Evolutionary conservation across 2,329 filamentous ascomycete genomes (phyloP).

Genomic region (Penicillium sp.): DNA sequence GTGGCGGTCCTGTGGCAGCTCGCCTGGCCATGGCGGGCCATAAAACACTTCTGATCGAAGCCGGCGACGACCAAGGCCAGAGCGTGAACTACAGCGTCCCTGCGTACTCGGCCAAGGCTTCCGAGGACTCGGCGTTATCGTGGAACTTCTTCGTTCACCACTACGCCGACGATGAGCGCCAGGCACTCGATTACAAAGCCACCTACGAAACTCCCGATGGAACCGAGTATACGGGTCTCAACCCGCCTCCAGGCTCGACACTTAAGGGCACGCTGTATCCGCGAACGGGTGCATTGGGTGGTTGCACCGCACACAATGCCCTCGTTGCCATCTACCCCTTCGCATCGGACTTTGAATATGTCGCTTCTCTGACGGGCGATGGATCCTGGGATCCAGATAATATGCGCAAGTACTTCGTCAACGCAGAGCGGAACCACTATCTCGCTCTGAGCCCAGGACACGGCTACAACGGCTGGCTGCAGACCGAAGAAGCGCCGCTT

Average conservation of each 20-base stretch:
- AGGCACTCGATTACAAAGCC: constrained; percentile 37
- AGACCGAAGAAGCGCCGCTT: constrained; percentile 37
- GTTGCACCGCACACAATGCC: constrained; percentile 62
- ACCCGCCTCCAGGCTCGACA: constrained; percentile 53
- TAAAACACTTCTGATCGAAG: constrained; percentile 38
- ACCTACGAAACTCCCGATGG: constrained; percentile 48
- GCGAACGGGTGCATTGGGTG: constrained; percentile 56
- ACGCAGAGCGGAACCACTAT: constrained; percentile 56
- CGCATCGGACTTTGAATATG: constrained; percentile 59
- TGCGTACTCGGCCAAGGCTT: constrained; percentile 27
- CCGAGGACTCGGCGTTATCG: constrained; percentile 29
- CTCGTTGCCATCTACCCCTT: constrained; percentile 60
- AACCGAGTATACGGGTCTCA: constrained; percentile 52
- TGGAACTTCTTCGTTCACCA: constrained; percentile 42
- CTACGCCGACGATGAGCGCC: constrained; percentile 30
- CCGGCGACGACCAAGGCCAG: constrained; percentile 36
- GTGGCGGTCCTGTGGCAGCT: constrained; percentile 38
- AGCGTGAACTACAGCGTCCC: constrained; percentile 32
- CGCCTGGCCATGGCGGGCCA: constrained; percentile 37
- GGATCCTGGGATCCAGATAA: constrained; percentile 56
- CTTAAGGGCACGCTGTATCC: constrained; percentile 59
- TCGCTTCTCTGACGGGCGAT: constrained; percentile 60
- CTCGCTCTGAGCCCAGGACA: constrained; percentile 48
- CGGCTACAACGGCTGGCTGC: constrained; percentile 30
- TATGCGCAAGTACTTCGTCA: constrained; percentile 58